Percentiles rank a stretch among this genome's conserved stretches.
These are phyloP conservation scores for Sequoiadendron giganteum DNA, from an alignment of 75 land plant genomes.

Conservation along the genomic window DNA sequence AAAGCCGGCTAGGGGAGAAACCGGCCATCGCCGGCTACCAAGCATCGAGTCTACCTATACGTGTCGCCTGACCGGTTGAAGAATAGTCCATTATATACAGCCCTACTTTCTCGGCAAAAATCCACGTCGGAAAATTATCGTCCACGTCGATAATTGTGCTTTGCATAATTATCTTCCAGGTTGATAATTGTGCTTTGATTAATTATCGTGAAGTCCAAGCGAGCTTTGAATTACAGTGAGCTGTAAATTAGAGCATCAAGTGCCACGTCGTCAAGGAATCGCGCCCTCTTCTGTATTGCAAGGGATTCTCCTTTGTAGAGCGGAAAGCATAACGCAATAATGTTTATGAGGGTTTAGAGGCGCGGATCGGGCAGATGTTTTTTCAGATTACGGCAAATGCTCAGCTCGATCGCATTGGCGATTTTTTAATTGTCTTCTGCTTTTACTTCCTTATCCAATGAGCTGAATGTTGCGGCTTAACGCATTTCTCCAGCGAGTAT, in stretches of 20 bases:
- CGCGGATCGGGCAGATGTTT: background rate
- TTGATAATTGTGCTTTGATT: background rate
- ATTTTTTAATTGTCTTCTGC: background rate
- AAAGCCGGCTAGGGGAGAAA: background rate
- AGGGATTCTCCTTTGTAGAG: background rate
- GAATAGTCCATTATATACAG: background rate
- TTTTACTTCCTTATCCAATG: background rate
- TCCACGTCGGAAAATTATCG: background rate
- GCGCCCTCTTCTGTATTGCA: background rate
- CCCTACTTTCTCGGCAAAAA: background rate
- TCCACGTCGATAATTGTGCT: background rate
- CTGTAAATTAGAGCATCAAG: background rate
- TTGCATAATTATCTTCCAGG: background rate
- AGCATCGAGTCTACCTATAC: background rate
- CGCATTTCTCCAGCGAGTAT: background rate
- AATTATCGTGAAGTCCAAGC: background rate
- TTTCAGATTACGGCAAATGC: background rate
- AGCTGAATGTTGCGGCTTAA: background rate
- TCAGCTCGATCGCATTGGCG: background rate
- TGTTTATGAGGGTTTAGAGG: slow-evolving; percentile 4
- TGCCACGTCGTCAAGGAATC: background rate
- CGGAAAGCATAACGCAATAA: background rate
- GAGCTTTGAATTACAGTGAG: background rate
- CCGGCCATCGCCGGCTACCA: background rate
- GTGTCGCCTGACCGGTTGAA: background rate